phyloP scores from a whole-genome alignment of 1,284 basidiomycete genomes.

The Afroboletus lepidellus region DNA sequence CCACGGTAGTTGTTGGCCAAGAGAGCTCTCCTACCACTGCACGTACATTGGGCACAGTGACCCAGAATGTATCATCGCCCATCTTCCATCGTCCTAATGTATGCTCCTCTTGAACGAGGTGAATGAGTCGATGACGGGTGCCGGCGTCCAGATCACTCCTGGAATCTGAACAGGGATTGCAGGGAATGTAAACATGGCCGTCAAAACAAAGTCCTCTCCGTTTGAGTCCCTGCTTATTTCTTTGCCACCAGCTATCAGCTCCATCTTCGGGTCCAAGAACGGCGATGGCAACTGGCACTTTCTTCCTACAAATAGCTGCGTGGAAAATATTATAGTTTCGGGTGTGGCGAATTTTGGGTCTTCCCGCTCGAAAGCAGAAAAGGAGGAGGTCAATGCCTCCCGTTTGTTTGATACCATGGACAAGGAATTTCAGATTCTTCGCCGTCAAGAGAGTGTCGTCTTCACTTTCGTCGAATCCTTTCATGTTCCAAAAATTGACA shows the following conservation, averaged over 20 bases:
- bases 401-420: constrained; percentile 23
- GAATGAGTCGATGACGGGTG: constrained; percentile 1
- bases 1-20: constrained; percentile 17
- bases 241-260: constrained; percentile 17
- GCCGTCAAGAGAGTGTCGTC: constrained; percentile 15
- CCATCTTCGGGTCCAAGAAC: constrained; percentile 20
- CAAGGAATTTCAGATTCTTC: constrained; percentile 15
- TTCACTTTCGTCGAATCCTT: constrained; percentile 15
- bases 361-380: constrained; percentile 29
- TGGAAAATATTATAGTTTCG: constrained; percentile 25
- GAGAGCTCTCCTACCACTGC: constrained; percentile 20
- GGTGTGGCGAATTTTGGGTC: constrained; percentile 15
- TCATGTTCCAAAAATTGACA: constrained; percentile 22
- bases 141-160: background rate
- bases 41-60: constrained; percentile 20
- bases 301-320: constrained; percentile 24
- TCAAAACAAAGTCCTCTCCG: constrained; percentile 22
- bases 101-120: constrained; percentile 15
- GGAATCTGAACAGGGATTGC: constrained; percentile 3
- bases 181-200: constrained; percentile 20
- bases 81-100: constrained; percentile 19
- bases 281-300: constrained; percentile 20
- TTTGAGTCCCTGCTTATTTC: constrained; percentile 15
- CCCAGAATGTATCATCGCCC: constrained; percentile 10
- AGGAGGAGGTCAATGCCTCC: constrained; percentile 27